phyloP scores from a whole-genome alignment of 2,329 filamentous ascomycete genomes.

The Aspergillus spinulosporus region DNA sequence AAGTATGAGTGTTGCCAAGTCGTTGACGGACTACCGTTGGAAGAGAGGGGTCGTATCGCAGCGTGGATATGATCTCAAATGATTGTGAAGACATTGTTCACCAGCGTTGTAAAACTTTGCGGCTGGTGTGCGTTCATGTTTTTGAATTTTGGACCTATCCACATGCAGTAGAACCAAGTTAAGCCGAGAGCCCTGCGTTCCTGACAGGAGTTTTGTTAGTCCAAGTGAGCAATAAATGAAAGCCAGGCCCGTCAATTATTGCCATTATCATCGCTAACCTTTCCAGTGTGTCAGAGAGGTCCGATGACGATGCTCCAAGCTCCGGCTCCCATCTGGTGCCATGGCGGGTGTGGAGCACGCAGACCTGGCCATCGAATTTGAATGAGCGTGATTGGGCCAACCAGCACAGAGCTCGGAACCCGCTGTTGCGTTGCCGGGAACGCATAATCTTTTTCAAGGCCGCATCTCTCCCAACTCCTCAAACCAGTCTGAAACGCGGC shows the following conservation, averaged over 20 bases:
- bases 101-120: slow-evolving; percentile 7
- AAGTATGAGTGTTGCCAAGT: slow-evolving; percentile 27
- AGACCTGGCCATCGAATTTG: slow-evolving; percentile 17
- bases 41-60: slow-evolving; percentile 69
- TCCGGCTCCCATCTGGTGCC: slow-evolving; percentile 6
- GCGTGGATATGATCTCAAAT: slow-evolving; percentile 68
- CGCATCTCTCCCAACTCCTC: slow-evolving; percentile 33
- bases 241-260: neutral
- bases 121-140: slow-evolving; percentile 8
- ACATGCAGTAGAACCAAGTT: slow-evolving; percentile 7
- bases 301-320: slow-evolving; percentile 1
- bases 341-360: slow-evolving; percentile 20
- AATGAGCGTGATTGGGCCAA: slow-evolving; percentile 34
- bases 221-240: neutral
- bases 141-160: slow-evolving; percentile 12
- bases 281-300: neutral
- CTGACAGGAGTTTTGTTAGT: neutral
- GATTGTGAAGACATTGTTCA: slow-evolving; percentile 26
- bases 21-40: slow-evolving; percentile 32
- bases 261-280: neutral
- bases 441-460: slow-evolving; percentile 40
- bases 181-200: slow-evolving; percentile 6
- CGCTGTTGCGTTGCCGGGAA: slow-evolving; percentile 20
- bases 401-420: slow-evolving; percentile 27
- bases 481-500: slow-evolving; percentile 21